Evolutionary conservation across 2,329 filamentous ascomycete genomes (phyloP).

Genomic region (Penicillium sumatraense): DNA sequence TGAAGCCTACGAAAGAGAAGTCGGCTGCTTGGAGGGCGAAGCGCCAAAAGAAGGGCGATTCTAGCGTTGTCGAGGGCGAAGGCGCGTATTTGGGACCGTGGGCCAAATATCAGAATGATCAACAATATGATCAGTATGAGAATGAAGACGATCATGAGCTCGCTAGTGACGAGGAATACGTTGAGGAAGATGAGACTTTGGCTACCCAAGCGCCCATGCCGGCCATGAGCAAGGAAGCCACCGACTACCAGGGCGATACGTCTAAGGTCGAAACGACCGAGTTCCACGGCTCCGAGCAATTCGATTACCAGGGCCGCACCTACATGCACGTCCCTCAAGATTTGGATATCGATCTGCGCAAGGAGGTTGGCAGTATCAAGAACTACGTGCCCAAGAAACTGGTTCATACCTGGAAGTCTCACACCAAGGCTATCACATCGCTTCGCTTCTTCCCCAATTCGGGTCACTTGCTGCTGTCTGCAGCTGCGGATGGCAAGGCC

Average conservation of each 20-base stretch:
- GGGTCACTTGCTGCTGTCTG: slow-evolving; percentile 85
- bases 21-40: slow-evolving; percentile 71
- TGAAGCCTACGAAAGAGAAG: slow-evolving; percentile 69
- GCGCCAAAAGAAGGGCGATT: slow-evolving; percentile 83
- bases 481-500: slow-evolving; percentile 86
- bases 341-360: slow-evolving; percentile 80
- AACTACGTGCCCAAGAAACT: slow-evolving; percentile 96
- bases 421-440: slow-evolving; percentile 83
- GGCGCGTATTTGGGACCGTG: slow-evolving; percentile 92
- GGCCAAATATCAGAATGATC: slow-evolving; percentile 80
- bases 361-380: slow-evolving; percentile 77
- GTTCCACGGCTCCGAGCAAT: slow-evolving; percentile 81
- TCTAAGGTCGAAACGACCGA: slow-evolving; percentile 78
- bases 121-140: slow-evolving; percentile 71
- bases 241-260: slow-evolving; percentile 56
- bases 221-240: slow-evolving; percentile 56
- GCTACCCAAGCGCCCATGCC: slow-evolving; percentile 53
- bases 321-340: slow-evolving; percentile 98
- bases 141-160: slow-evolving; percentile 70
- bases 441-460: slow-evolving; percentile 87
- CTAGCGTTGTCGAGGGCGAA: slow-evolving; percentile 81
- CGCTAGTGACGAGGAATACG: slow-evolving; percentile 77
- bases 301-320: slow-evolving; percentile 92
- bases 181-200: slow-evolving; percentile 63
- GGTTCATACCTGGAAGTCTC: slow-evolving; percentile 85